phyloP scores from a whole-genome alignment of 2,329 filamentous ascomycete genomes.

The Botrytis deweyae region DNA sequence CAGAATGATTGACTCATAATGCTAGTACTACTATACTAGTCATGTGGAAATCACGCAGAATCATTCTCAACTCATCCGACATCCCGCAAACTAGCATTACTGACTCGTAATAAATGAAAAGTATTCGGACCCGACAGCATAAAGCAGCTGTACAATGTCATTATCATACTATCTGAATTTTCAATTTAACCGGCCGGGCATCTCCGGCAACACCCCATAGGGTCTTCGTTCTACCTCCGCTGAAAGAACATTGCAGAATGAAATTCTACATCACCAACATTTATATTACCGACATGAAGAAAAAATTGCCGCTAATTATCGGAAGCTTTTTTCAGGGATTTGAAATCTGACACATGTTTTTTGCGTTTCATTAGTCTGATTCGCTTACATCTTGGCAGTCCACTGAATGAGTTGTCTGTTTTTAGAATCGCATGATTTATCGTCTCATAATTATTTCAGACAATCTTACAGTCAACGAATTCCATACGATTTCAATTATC shows the following conservation, averaged over 20 bases:
- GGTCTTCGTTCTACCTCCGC: not conserved
- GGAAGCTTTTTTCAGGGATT: not conserved
- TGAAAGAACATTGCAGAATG: not conserved
- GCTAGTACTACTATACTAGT: not conserved
- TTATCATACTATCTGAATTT: not conserved
- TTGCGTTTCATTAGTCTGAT: not conserved
- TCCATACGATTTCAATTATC: not conserved
- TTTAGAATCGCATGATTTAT: conserved; percentile 22
- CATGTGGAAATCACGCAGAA: not conserved
- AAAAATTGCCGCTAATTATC: not conserved
- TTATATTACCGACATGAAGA: not conserved
- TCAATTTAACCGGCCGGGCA: not conserved
- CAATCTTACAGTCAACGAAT: not conserved
- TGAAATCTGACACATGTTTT: not conserved
- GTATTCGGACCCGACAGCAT: not conserved
- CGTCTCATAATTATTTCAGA: conserved; percentile 1
- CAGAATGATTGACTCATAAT: not conserved
- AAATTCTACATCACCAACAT: not conserved
- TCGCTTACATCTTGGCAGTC: not conserved
- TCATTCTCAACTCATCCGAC: not conserved
- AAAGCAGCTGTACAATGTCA: not conserved
- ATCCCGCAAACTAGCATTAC: not conserved
- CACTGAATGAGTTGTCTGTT: not conserved
- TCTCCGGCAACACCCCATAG: not conserved
- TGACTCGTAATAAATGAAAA: not conserved